Evolutionary conservation across 495 filamentous ascomycete genomes (phyloP).

Genomic region (Immersiella caudata): DNA sequence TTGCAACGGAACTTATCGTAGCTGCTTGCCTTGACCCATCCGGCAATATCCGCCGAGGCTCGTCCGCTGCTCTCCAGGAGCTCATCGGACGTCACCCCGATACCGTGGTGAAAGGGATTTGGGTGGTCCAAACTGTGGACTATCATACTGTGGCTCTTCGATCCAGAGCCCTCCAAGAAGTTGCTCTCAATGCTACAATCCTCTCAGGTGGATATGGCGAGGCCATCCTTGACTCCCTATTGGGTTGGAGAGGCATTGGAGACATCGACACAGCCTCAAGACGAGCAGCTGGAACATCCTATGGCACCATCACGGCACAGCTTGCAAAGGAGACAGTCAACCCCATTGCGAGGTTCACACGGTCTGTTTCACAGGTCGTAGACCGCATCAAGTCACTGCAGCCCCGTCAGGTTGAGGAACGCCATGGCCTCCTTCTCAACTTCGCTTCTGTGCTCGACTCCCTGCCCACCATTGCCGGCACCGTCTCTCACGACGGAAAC

Average conservation of each 20-base stretch:
- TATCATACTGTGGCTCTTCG: slow-evolving; percentile 89
- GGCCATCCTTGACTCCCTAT: slow-evolving; percentile 66
- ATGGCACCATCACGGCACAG: slow-evolving; percentile 61
- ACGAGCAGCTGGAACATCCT: slow-evolving; percentile 67
- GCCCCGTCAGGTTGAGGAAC: slow-evolving; percentile 63
- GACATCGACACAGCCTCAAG: slow-evolving; percentile 73
- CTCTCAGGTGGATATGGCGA: slow-evolving; percentile 70
- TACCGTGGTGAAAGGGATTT: slow-evolving; percentile 76
- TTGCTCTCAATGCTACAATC: slow-evolving; percentile 66
- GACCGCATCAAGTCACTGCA: slow-evolving; percentile 52
- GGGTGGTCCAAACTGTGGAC: slow-evolving; percentile 84
- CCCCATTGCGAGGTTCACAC: slow-evolving; percentile 34
- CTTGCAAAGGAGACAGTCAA: slow-evolving; percentile 27
- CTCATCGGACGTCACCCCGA: slow-evolving; percentile 91
- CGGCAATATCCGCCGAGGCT: slow-evolving; percentile 88
- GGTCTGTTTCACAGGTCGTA: slow-evolving; percentile 41
- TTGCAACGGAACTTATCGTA: slow-evolving; percentile 78
- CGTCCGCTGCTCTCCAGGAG: slow-evolving; percentile 93
- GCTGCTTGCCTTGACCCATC: slow-evolving; percentile 85
- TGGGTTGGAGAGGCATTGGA: slow-evolving; percentile 87
- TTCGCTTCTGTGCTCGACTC: slow-evolving; percentile 53
- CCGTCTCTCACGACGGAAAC: neutral
- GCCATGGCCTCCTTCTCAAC: slow-evolving; percentile 68
- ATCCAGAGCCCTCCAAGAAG: slow-evolving; percentile 76
- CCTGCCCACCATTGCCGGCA: slow-evolving; percentile 30